These are phyloP conservation scores for Trichophyton simii DNA, from an alignment of 2,329 filamentous ascomycete species.

Conservation along the genomic window DNA sequence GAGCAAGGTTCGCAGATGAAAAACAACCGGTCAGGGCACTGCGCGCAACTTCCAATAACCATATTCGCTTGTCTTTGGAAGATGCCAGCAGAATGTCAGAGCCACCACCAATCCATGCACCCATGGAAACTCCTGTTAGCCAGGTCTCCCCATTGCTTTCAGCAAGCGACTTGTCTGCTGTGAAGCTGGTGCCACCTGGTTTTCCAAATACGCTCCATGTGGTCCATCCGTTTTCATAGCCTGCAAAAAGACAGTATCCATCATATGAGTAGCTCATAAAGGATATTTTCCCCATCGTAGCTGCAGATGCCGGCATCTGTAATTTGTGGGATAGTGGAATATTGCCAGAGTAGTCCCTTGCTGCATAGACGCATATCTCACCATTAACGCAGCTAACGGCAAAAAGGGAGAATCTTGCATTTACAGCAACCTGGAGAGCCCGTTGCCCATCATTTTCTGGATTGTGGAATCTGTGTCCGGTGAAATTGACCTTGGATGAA, in stretches of 20 bases:
- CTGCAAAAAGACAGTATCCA: constrained; percentile 89
- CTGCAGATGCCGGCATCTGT: constrained; percentile 52
- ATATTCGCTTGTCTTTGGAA: constrained; percentile 62
- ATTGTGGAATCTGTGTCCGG: constrained; percentile 78
- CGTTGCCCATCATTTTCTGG: constrained; percentile 48
- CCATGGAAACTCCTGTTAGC: constrained; percentile 65
- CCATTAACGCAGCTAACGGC: constrained; percentile 74
- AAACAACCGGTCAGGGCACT: constrained; percentile 90
- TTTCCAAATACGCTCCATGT: constrained; percentile 98
- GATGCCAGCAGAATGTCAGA: constrained; percentile 70
- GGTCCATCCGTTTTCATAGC: constrained; percentile 85
- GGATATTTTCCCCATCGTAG: constrained; percentile 57
- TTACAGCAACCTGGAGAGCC: constrained; percentile 69
- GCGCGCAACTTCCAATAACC: constrained; percentile 81
- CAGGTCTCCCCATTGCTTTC: constrained; percentile 63
- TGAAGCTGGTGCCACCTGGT: constrained; percentile 71
- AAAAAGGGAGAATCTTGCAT: constrained; percentile 87
- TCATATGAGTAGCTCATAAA: constrained; percentile 82
- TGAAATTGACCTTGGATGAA: constrained; percentile 57
- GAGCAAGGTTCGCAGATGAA: constrained; percentile 76
- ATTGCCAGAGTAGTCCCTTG: constrained; percentile 84
- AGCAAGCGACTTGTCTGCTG: constrained; percentile 51
- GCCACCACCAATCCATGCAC: constrained; percentile 76
- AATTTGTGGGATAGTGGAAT: constrained; percentile 77
- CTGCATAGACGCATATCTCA: constrained; percentile 76